phyloP scores from a whole-genome alignment of 768 basidiomycete genomes.

The Suillus weaverae region DNA sequence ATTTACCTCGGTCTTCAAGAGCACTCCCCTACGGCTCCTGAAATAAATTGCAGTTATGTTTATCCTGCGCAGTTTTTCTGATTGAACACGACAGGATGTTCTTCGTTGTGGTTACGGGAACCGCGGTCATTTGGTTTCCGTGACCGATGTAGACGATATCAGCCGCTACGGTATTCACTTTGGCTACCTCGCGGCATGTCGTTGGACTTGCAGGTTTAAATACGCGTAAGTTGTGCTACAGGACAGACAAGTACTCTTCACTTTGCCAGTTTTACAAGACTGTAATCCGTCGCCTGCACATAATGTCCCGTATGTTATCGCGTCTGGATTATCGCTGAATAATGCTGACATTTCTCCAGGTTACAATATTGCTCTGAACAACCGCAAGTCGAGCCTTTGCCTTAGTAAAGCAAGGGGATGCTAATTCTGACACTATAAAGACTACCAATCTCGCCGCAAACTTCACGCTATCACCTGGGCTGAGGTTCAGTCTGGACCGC shows the following conservation, averaged over 20 bases:
- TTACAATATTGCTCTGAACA: slow-evolving; percentile 41
- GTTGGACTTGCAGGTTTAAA: slow-evolving; percentile 21
- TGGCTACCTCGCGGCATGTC: neutral
- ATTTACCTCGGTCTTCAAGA: slow-evolving; percentile 2
- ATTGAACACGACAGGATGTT: slow-evolving; percentile 4
- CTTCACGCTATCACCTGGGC: slow-evolving; percentile 40
- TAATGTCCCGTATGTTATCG: slow-evolving; percentile 13
- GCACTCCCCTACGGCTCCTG: neutral
- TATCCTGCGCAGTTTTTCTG: slow-evolving; percentile 6
- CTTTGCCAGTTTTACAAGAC: neutral
- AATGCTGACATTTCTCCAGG: slow-evolving; percentile 24
- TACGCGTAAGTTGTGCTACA: neutral
- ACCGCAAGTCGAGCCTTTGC: slow-evolving; percentile 39
- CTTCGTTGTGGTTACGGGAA: neutral
- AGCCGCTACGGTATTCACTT: neutral
- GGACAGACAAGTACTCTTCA: neutral
- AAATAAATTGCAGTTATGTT: neutral
- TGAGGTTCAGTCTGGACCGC: slow-evolving; percentile 41
- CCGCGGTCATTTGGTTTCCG: neutral
- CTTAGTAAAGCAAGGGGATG: neutral
- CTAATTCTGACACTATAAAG: slow-evolving; percentile 22
- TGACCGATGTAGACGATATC: neutral
- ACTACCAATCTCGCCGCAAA: slow-evolving; percentile 36
- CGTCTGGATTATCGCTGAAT: neutral
- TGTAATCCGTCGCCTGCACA: neutral